A percentile compares a stretch with the other conserved stretches of the same genome.
Conservation (phyloP, 192 early-diverging fungal genomes). For the Glomus cerebriforme region DNA sequence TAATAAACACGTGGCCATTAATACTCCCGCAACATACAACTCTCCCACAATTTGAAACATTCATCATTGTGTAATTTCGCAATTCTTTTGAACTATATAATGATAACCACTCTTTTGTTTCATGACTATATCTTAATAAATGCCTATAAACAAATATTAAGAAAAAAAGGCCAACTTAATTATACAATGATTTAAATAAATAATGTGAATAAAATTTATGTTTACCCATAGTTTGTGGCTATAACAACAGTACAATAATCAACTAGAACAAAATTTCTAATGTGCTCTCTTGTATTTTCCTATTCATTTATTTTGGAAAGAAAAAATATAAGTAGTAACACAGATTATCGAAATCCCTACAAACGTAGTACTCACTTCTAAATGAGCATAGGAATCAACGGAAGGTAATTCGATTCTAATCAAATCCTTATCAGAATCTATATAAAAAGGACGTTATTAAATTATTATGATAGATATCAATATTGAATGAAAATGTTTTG, state of each 20-base stretch:
- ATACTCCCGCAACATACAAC: conserved; percentile 57
- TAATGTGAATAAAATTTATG: not conserved
- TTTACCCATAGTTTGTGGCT: conserved; percentile 50
- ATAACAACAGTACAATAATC: conserved; percentile 35
- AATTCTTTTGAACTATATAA: conserved; percentile 47
- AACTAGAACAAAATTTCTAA: conserved; percentile 53
- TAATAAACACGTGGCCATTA: conserved; percentile 53
- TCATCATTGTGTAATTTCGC: conserved; percentile 55
- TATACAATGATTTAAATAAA: not conserved
- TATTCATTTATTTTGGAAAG: not conserved
- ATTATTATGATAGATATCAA: not conserved
- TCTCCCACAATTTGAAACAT: conserved; percentile 52
- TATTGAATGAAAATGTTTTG: not conserved
- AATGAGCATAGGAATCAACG: conserved; percentile 30
- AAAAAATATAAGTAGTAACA: not conserved
- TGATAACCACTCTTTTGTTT: conserved; percentile 34
- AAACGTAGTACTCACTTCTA: conserved; percentile 11
- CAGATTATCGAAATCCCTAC: not conserved
- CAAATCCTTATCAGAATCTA: conserved; percentile 41
- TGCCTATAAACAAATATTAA: conserved; percentile 40
- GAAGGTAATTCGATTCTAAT: conserved; percentile 24
- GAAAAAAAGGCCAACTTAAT: not conserved
- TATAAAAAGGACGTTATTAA: not conserved
- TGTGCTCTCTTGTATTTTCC: conserved; percentile 38
- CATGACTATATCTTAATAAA: conserved; percentile 42